Base-by-base conservation (phyloP, 345 rosid genomes). In the Capsella bursapastoris region DNA sequence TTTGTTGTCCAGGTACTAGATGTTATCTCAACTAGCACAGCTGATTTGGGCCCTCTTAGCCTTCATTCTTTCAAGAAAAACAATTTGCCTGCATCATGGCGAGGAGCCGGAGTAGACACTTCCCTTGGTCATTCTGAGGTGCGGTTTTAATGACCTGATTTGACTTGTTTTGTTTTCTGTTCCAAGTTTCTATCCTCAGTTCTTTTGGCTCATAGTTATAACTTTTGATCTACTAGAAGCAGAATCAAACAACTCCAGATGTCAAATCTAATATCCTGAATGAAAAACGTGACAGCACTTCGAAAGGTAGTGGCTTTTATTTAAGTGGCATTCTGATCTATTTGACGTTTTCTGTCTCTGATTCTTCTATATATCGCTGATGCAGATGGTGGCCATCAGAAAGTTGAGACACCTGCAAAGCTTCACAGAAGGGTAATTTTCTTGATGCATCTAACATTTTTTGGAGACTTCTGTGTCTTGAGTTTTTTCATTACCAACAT, bases 11-110 rank as follows among this genome's bases (percentile, higher is more conserved):
- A 95, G 99, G 86, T 92, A 75, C 81, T 92, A 59, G 90, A 92
- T 75, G 87, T 84, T 62, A 80, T 95, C 40, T 38, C 80, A 15
- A 72, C 89, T 29, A 84, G 90, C 87, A 91, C 91, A 7, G 88
- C 84, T 65, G 93, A 92, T 84, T 68, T 88, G 86, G 90, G 94
- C 43, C 96, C 96, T 75, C 76, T 81, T 70, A 95, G 90, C 82
- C 88, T 95, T 72, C 94, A 87, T 86, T 82, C 84, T 70, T 87
- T 92, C 67, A 89, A 90, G 80, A 92, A 88, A 79, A 87, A 62
- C 66, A 88, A 89, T 71, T 47, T 86, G 75, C 80, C 97, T 55
- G 91, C 92, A 50, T 95, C 99, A 6, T 95, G 96, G 97, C 85
- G 78, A 31, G 79, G 74, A 73, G 55, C 16, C 49, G 87, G 82